Base-by-base conservation (phyloP, 495 filamentous ascomycete species). In the Parmelia sp. region DNA sequence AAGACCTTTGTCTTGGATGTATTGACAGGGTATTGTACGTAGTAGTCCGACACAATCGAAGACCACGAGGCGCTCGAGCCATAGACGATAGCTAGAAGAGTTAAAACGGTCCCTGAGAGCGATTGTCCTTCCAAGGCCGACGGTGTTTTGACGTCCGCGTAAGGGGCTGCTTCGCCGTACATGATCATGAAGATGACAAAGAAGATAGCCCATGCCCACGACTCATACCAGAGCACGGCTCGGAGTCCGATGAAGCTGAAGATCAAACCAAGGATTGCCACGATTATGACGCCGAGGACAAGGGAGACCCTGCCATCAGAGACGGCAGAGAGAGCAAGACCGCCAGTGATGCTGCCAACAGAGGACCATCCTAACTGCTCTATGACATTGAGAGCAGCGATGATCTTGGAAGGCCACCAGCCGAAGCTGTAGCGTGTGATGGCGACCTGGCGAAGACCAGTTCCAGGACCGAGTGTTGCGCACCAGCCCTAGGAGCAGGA, bases 1-100 rank as follows among this genome's bases (percentile, higher is more conserved):
- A 86, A 88, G 25, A 86, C 75, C 65, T 81, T 84, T 56, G 75
- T 68, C 57, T 77, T 76, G 25, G 76, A 73, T 10, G 79, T 82
- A 29, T 78, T 71, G 58, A 75, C 77, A 0, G 84, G 84, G 66
- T 86, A 86, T 45, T 86, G 78, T 11, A 84, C 82, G 68, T 86
- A 87, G 68, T 82, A 88, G 67, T 88, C 86, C 0, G 79, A 78
- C 0, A 80, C 83, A 51, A 86, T 83, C 8, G 84, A 83, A 31
- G 77, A 78, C 83, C 86, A 84, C 40, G 79, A 83, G 2, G 79
- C 80, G n/a, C 80, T 80, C 7, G 79, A 82, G 27, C 82, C 82
- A 69, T 85, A 87, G 57, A 84, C 73, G 62, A 87, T 77, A 57
- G 79, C 74, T 29, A 86, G 71, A 62, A 85, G 73, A 40, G 71